Evolutionary conservation across 2,329 filamentous ascomycete species (phyloP), one percentile per base, ranked within the genome.

Genomic region (Phaeophleospora eucalypticola): DNA sequence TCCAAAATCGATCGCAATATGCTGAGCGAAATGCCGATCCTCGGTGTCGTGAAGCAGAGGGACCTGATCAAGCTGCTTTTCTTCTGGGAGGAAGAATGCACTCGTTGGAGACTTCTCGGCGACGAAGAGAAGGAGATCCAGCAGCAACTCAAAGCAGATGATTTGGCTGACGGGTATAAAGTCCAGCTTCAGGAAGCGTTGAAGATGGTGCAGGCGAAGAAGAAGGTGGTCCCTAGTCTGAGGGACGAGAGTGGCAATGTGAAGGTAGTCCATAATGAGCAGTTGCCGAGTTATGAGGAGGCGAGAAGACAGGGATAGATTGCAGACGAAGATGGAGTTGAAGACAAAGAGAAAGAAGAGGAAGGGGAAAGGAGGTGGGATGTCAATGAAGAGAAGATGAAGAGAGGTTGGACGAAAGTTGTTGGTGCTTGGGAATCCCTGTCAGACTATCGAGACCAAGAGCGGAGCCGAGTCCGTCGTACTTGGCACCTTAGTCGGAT

Each of bases 61-160:
- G 42, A 41, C 35, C 34, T 51, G 47, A 44, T 53, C 12, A 53
- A 46, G 43, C 34, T 53, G 41, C 44, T 53, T 29, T 53, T 53
- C 41, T 53, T 51, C 27, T 52, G 48, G 51, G 48, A 51, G 40
- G 51, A 51, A 36, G 51, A 53, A 39, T 16, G 45, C 18, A 41
- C 27, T 27, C 27, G 51, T 7, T 51, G 48, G 51, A 35, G 38
- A 15, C 38, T 48, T 20, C 38, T 53, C 14, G 24, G 36, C 10
- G 14, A 6, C 2, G 51, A 53, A 35, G 51, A 50, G 34, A 29
- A 19, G 12, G 51, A 51, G 37, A 16, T 51, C 16, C 8, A 24
- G 29, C 15, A 32, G 12, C 38, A 33, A 14, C 24, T 51, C 21
- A 20, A 15, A 24, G 44, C 40, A 27, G 27, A 24, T 2, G 40